Conservation (phyloP, 768 basidiomycete species). For the Astraeus odoratus region DNA sequence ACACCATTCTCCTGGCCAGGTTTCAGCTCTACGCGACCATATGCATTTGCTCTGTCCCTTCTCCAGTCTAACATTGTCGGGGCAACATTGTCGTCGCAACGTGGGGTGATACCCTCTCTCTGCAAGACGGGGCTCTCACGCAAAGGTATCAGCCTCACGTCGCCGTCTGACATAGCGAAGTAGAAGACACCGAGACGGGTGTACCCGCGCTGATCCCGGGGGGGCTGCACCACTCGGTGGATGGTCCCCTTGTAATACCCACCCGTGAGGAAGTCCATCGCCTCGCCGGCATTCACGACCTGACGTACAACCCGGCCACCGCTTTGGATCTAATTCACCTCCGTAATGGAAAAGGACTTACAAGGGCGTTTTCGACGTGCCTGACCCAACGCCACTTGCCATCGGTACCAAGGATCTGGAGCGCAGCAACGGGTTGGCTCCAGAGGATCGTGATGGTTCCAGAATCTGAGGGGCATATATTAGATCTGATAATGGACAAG, state of each 20-base stretch:
- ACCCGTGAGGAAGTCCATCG: slow-evolving; percentile 53
- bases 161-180: slow-evolving; percentile 47
- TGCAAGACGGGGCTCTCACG: slow-evolving; percentile 44
- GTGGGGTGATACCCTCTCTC: slow-evolving; percentile 32
- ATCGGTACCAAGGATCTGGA: slow-evolving; percentile 49
- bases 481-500: background rate
- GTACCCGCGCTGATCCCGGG: slow-evolving; percentile 41
- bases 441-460: slow-evolving; percentile 52
- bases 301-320: slow-evolving; percentile 21
- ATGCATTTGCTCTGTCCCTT: slow-evolving; percentile 42
- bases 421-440: slow-evolving; percentile 52
- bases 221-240: slow-evolving; percentile 56
- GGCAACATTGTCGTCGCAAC: slow-evolving; percentile 33
- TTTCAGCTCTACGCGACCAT: slow-evolving; percentile 42
- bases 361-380: slow-evolving; percentile 53
- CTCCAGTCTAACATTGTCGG: slow-evolving; percentile 51
- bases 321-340: background rate
- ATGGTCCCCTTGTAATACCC: slow-evolving; percentile 55
- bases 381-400: slow-evolving; percentile 52
- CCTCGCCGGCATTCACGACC: slow-evolving; percentile 58
- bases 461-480: slow-evolving; percentile 32
- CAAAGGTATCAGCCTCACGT: slow-evolving; percentile 39
- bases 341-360: slow-evolving; percentile 14
- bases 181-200: slow-evolving; percentile 54
- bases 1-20: slow-evolving; percentile 34